A percentile compares a stretch with the other conserved stretches of the same genome.
Evolutionary conservation across 2,329 filamentous ascomycete genomes (phyloP).

Genomic region (Thielaviopsis musarum): DNA sequence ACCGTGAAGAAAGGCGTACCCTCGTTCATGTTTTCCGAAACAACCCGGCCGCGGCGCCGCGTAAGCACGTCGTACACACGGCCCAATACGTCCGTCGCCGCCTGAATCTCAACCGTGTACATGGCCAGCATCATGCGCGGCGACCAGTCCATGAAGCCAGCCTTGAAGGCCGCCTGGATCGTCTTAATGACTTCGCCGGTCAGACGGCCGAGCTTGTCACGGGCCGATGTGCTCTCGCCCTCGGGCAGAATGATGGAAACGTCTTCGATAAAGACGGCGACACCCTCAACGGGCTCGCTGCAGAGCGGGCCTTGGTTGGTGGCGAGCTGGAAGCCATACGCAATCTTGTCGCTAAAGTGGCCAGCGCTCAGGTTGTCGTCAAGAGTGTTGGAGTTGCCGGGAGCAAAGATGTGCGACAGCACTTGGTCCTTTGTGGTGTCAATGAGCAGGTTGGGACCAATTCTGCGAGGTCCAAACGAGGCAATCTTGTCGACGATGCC

Average conservation of each 20-base stretch:
- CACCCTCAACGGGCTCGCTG: conserved; percentile 80
- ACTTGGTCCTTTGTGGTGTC: conserved; percentile 58
- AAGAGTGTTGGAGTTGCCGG: conserved; percentile 22
- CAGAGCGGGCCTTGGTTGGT: conserved; percentile 81
- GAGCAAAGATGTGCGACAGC: conserved; percentile 51
- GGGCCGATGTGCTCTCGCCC: conserved; percentile 33
- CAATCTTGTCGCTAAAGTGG: conserved; percentile 77
- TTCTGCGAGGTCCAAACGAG: conserved; percentile 75
- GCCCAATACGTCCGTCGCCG: conserved; percentile 84
- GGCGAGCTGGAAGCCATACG: conserved; percentile 86
- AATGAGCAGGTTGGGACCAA: conserved; percentile 77
- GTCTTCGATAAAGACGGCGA: conserved; percentile 80
- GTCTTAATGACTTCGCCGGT: conserved; percentile 90
- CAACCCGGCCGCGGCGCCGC: conserved; percentile 71
- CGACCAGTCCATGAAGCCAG: conserved; percentile 89
- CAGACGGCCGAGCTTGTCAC: conserved; percentile 45
- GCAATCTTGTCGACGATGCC: conserved; percentile 62
- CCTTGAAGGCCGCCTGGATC: conserved; percentile 64
- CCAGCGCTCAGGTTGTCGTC: conserved; percentile 38
- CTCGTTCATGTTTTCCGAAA: conserved; percentile 83
- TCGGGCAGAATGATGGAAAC: conserved; percentile 42
- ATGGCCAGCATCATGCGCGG: conserved; percentile 90
- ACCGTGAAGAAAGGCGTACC: conserved; percentile 96
- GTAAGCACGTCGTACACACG: conserved; percentile 97
- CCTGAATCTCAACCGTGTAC: conserved; percentile 97